Evolutionary conservation across 31 red algal species (phyloP).

Genomic region (Bonnemaisonia californica): DNA sequence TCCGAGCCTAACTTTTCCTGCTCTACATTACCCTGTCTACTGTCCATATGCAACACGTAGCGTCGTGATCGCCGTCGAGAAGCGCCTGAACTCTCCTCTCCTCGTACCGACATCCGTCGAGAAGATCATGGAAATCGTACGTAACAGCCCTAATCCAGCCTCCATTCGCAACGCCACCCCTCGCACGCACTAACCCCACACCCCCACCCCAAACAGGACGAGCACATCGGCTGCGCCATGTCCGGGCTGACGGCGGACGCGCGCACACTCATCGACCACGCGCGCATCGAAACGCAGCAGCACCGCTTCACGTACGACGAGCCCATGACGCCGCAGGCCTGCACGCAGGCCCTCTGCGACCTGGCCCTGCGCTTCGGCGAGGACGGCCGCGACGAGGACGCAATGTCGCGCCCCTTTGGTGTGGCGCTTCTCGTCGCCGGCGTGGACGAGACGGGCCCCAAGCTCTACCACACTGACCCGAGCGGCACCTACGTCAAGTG

Average conservation of each 20-base stretch:
- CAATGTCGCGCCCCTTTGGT: constrained; percentile 94
- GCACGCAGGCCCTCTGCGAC: constrained; percentile 94
- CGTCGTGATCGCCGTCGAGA: constrained; percentile 97
- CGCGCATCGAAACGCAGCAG: constrained; percentile 81
- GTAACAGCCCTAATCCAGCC: background rate
- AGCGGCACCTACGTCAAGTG: constrained; percentile 91
- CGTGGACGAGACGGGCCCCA: constrained; percentile 81
- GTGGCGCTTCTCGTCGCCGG: constrained; percentile 94
- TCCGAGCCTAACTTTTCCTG: constrained; percentile 2
- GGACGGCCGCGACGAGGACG: constrained; percentile 67
- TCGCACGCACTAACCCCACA: background rate
- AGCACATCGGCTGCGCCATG: constrained; percentile 89
- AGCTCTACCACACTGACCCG: constrained; percentile 93
- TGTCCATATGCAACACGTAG: constrained; percentile 4
- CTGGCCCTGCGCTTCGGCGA: constrained; percentile 95
- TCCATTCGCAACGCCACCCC: background rate
- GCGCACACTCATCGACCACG: constrained; percentile 94
- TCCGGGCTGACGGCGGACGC: constrained; percentile 93
- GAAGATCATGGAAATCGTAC: constrained; percentile 91
- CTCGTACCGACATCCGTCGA: constrained; percentile 88
- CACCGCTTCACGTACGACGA: constrained; percentile 96
- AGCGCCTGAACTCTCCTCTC: constrained; percentile 88
- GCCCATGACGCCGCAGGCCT: constrained; percentile 85
- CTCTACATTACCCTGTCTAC: background rate
- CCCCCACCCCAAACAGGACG: constrained; percentile 41